Evolutionary conservation across 495 filamentous ascomycete species (phyloP), one percentile per base, ranked within the genome.

Genomic region (Penicillium malachiteum): DNA sequence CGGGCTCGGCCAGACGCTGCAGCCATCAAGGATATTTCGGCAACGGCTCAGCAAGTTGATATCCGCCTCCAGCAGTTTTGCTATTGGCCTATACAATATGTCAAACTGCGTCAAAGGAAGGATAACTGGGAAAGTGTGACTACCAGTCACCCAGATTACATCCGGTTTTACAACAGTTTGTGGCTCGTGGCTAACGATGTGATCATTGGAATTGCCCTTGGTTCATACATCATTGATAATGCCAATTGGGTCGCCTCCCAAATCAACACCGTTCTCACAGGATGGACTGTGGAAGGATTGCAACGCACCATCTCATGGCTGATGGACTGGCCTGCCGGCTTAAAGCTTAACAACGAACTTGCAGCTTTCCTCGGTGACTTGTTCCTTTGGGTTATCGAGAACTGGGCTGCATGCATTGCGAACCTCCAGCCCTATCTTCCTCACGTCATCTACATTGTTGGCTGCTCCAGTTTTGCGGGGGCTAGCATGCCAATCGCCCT

Each of bases 111-210:
- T 10, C 84, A 89, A 57, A 80, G 93, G 41, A 96, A 92, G 61
- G 84, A 88, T 47, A 92, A 96, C 57, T 97, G 95, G 94, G 89
- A 91, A 60, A 97, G 93, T 69, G 86, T 96, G 34, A 96, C 91
- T 0, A 95, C 88, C 48, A 96, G 88, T 56, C 93, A 99, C 71
- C 90, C 95, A 5, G 93, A 97, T 69, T 99, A 99, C 66, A 99
- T 99, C 60, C 90, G 94, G 37, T 99, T 99, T 71, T 99, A 96
- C 71, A 97, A 97, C 73, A 96, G 92, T 62, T 77, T 99, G 16
- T 99, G 94, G 94, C 89, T 99, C 18, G 94, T 99, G 14, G 91
- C 92, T 17, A 99, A 99, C 70, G 94, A 99, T 74, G 87, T 97
- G 33, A 99, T 99, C 54, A 99, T 99, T 37, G 95, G 94, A 12